These are phyloP conservation scores for Xylaria palmicola DNA, from an alignment of 495 filamentous ascomycete species.

Conservation along the genomic window DNA sequence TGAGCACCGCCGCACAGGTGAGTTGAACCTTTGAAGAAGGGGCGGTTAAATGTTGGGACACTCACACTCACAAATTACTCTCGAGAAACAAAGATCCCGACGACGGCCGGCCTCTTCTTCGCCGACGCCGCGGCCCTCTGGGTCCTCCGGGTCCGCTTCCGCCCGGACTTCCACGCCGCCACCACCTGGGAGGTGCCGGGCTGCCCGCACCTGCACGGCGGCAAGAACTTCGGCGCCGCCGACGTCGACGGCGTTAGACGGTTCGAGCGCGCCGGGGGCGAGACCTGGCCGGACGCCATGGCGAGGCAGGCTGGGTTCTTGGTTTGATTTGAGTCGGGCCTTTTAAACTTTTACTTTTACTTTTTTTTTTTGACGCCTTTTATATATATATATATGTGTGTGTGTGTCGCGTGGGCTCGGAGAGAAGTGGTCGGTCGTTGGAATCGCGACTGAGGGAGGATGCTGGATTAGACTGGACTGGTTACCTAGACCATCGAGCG, in stretches of 20 bases:
- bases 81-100: conserved; percentile 44
- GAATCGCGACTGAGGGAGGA: no score
- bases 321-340: conserved; percentile 11
- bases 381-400: no score
- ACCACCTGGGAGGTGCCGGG: conserved; percentile 47
- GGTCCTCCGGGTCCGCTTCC: conserved; percentile 46
- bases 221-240: conserved; percentile 45
- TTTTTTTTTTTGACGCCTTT: no score
- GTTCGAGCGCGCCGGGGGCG: conserved; percentile 25
- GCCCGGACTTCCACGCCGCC: conserved; percentile 33
- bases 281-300: conserved; percentile 36
- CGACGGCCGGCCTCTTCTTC: conserved; percentile 52
- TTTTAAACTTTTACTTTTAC: no score
- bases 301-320: conserved; percentile 24
- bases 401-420: no score
- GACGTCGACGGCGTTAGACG: conserved; percentile 35
- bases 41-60: no score
- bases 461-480: no score
- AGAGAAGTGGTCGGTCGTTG: no score
- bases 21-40: no score
- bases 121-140: conserved; percentile 30
- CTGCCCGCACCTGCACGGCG: conserved; percentile 48
- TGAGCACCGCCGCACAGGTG: conserved; percentile 49
- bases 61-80: no score
- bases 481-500: no score